Conservation (phyloP, 345 rosid species). For the Acer yangbiense region DNA sequence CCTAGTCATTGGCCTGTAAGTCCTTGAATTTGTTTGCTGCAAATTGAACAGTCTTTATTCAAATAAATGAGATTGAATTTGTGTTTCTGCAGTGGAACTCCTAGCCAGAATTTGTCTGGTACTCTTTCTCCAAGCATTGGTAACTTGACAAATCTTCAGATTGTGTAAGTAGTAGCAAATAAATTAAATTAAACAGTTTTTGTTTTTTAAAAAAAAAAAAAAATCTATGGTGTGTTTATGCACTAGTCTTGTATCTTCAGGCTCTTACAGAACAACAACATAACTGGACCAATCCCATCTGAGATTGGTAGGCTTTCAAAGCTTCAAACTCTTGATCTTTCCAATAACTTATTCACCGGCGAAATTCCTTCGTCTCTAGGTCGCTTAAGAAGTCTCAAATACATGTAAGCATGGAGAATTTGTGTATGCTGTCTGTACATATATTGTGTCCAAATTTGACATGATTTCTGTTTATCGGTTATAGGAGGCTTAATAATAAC, state of each 20-base stretch:
- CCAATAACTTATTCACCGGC: conserved; percentile 71
- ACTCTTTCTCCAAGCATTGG: conserved; percentile 84
- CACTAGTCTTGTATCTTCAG: conserved; percentile 33
- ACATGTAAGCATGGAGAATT: conserved; percentile 59
- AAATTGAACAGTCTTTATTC: no score
- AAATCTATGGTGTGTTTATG: neutral
- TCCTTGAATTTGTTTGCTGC: neutral
- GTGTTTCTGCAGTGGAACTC: conserved; percentile 64
- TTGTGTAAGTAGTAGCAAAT: conserved; percentile 58
- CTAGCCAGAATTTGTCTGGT: conserved; percentile 89
- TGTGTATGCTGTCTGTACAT: neutral
- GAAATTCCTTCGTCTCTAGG: conserved; percentile 71
- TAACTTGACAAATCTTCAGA: conserved; percentile 84
- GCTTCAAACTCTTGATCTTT: conserved; percentile 92
- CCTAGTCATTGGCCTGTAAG: conserved; percentile 87
- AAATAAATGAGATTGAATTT: neutral
- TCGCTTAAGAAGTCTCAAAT: conserved; percentile 64
- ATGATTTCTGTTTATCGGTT: conserved; percentile 6
- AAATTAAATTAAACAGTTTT: no score
- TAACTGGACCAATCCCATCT: conserved; percentile 78
- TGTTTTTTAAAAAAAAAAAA: no score
- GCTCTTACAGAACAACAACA: conserved; percentile 86
- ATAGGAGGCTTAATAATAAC: conserved; percentile 93
- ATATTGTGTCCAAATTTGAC: neutral
- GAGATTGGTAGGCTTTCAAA: conserved; percentile 73